These are phyloP conservation scores for Arthroderma sp. DNA, from an alignment of 2,329 filamentous ascomycete genomes.

Conservation along the genomic window DNA sequence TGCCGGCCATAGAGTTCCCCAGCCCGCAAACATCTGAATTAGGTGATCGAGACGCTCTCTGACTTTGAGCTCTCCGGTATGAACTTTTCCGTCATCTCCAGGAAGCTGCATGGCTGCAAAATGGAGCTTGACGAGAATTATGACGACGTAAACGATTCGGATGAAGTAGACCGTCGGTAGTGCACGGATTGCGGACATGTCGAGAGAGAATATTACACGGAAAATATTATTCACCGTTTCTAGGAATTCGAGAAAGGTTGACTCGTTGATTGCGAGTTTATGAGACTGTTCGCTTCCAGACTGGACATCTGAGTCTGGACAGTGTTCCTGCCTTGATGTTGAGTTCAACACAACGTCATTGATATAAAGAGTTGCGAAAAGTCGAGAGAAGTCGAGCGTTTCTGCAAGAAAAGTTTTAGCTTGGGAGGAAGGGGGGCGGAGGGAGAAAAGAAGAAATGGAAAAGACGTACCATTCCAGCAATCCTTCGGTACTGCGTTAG, in stretches of 20 bases:
- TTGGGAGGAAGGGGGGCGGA: background rate
- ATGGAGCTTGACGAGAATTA: background rate
- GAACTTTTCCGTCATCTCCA: background rate
- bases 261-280: background rate
- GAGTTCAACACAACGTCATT: background rate
- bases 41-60: background rate
- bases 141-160: background rate
- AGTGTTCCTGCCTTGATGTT: background rate
- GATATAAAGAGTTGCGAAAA: background rate
- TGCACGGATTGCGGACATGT: background rate
- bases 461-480: background rate
- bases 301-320: background rate
- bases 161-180: background rate
- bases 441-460: background rate
- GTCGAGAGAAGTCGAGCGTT: background rate
- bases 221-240: background rate
- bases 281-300: background rate
- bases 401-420: background rate
- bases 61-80: background rate
- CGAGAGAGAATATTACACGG: background rate
- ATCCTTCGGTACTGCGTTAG: background rate
- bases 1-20: background rate
- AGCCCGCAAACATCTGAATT: slow-evolving; percentile 3
- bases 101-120: background rate
- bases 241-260: background rate